Base-by-base conservation (phyloP, 768 basidiomycete species). In the Suillus discolor region DNA sequence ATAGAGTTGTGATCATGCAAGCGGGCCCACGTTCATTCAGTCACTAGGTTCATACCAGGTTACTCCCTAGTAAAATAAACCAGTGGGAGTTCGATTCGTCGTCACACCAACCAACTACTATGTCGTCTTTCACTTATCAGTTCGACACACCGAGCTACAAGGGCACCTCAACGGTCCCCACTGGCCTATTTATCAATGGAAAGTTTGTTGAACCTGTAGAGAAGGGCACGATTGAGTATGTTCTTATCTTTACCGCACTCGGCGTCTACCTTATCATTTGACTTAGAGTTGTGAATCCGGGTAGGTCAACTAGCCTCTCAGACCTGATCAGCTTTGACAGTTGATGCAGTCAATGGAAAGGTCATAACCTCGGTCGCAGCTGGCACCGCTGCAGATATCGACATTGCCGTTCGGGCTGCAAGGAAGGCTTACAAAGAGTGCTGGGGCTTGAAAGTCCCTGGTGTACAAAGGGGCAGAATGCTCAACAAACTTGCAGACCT, bases 381-480 rank as follows among this genome's bases (percentile, higher is more conserved):
- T 59, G 83, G 74, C 6, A 75, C 72, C 31, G 69, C 72, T 18
- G 77, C 78, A 53, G 85, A 86, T 69, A 79, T 86, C 61, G 82
- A 86, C 67, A 66, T 69, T 25, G 83, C 84, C 3, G 84, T 83
- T 66, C 67, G 73, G 34, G 80, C 77, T 38, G 81, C 83, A 23
- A 74, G 74, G 55, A 75, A 78, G 64, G 81, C 81, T 2, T 82
- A 68, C 74, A 74, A 78, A 31, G 76, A 72, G 4, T 62, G 68
- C 39, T 89, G 89, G 87, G 87, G 87, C n/a, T 74, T 82, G 62
- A 83, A 84, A 49, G 72, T 69, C n/a, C 73, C 83, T 4, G 83
- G 79, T 9, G 70, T 69, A 5, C 66, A 78, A 60, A 81, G 85
- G 36, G 79, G 74, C 12, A 72, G 72, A 63, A 73, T 85, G 15